Evolutionary conservation across 2,329 filamentous ascomycete species (phyloP).

Genomic region (Monascus ruber): DNA sequence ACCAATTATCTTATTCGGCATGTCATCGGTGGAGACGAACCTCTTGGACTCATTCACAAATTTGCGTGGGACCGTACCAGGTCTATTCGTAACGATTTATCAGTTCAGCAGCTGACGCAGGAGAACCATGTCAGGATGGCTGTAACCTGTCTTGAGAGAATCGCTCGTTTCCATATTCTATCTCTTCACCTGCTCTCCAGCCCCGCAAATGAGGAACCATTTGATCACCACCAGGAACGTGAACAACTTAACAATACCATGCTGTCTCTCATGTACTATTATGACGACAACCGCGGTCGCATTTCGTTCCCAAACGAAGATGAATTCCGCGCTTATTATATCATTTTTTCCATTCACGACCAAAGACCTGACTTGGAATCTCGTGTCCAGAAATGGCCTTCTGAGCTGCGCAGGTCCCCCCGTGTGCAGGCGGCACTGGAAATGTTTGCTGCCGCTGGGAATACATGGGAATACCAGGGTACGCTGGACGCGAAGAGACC

Average conservation of each 20-base stretch:
- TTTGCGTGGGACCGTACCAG: conserved; percentile 57
- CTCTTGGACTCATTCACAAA: conserved; percentile 44
- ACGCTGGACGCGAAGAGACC: conserved; percentile 38
- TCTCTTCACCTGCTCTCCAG: conserved; percentile 49
- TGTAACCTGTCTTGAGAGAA: conserved; percentile 51
- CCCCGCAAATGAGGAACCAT: conserved; percentile 40
- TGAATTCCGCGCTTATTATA: conserved; percentile 54
- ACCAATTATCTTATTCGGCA: conserved; percentile 39
- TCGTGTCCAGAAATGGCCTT: conserved; percentile 45
- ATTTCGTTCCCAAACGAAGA: conserved; percentile 46
- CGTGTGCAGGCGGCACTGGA: conserved; percentile 47
- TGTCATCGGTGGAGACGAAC: conserved; percentile 40
- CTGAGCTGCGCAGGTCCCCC: conserved; percentile 37
- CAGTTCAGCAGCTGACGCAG: conserved; percentile 49
- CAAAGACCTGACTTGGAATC: conserved; percentile 45
- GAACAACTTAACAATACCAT: conserved; percentile 55
- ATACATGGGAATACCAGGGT: conserved; percentile 41
- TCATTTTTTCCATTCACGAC: conserved; percentile 45
- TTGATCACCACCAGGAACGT: conserved; percentile 48
- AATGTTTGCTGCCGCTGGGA: conserved; percentile 45
- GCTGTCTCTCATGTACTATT: conserved; percentile 50
- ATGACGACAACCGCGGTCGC: conserved; percentile 42
- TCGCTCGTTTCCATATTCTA: conserved; percentile 52
- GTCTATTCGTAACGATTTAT: conserved; percentile 54
- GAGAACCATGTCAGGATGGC: conserved; percentile 45